These are phyloP conservation scores for Fusarium liriodendri DNA, from an alignment of 2,329 filamentous ascomycete genomes.

Conservation along the genomic window DNA sequence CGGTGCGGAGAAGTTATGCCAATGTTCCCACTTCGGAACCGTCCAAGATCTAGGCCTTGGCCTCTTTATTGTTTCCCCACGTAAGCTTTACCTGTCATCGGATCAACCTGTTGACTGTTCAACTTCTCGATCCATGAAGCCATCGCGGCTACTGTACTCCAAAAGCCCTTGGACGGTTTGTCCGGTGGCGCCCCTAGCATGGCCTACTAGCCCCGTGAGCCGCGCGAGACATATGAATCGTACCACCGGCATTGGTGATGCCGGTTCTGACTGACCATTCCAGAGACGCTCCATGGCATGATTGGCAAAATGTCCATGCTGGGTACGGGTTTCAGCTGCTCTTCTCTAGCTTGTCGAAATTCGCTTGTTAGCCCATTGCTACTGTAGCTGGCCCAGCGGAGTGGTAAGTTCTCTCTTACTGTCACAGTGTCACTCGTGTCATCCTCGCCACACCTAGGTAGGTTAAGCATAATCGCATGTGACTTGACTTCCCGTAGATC, in stretches of 20 bases:
- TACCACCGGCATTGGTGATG: slow-evolving; percentile 14
- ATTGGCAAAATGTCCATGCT: slow-evolving; percentile 7
- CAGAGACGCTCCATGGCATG: slow-evolving; percentile 8
- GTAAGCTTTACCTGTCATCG: not conserved
- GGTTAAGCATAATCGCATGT: not conserved
- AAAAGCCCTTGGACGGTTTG: slow-evolving; percentile 6
- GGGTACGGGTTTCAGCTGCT: not conserved
- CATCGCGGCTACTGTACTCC: not conserved
- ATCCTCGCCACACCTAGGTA: not conserved
- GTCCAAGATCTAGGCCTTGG: slow-evolving; percentile 29
- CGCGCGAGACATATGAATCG: slow-evolving; percentile 15
- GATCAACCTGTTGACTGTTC: not conserved
- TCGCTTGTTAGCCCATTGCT: not conserved
- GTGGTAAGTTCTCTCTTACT: not conserved
- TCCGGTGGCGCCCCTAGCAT: slow-evolving; percentile 28
- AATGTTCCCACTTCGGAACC: slow-evolving; percentile 33
- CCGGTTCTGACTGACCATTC: slow-evolving; percentile 29
- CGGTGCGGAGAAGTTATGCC: slow-evolving; percentile 27
- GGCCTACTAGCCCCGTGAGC: slow-evolving; percentile 5
- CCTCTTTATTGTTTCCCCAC: slow-evolving; percentile 20
- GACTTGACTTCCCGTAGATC: not conserved
- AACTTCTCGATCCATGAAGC: not conserved
- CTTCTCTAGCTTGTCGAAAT: not conserved
- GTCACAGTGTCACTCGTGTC: not conserved
- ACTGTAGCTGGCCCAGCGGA: not conserved